Evolutionary conservation across 1,284 basidiomycete genomes (phyloP), one percentile per base, ranked within the genome.

Genomic region (Rhodotorula sp.): DNA sequence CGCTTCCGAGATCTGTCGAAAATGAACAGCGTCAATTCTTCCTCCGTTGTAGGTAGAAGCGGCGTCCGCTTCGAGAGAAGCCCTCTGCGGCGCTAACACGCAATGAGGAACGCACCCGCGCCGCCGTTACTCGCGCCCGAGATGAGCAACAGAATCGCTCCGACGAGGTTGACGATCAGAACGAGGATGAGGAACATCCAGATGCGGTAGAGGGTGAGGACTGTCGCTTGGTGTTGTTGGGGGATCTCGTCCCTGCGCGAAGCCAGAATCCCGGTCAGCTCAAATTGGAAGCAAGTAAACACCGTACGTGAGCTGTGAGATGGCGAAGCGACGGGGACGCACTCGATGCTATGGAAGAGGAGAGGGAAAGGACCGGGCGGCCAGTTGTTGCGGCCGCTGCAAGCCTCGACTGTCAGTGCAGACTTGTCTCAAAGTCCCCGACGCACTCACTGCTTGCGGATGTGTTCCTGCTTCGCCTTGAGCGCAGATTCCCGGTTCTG

Each of bases 101-200:
- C 26, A 51, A 44, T 31, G 26, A 37, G 24, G 2, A 47, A 44
- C 58, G 26, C 28, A 56, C 47, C 52, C 34, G 59, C 59, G 3
- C 59, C 59, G 15, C 59, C 59, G 71, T 76, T 77, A 76, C 74
- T 76, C 73, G 68, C 74, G 72, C 92, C 92, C 26, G 88, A 84
- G 60, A 91, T 82, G 71, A 97, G 85, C 74, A 97, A 83, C 77
- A 92, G 87, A 77, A 98, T 88, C 80, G 91, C 94, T 20, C 90
- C 91, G 58, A 97, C 84, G 83, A 97, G 86, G 83, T 99, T 99
- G 79, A 97, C 77, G 76, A 93, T 80, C 46, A 99, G 84, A 2
- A 92, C 93, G 28, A 80, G 85, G 20, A 88, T 72, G 28, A 82
- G 76, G 46, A 82, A 74, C 37, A 82, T 75, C 82, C 82, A 83